Base-by-base conservation (phyloP, 306 rosid genomes). In the Sesbania bispinosa region DNA sequence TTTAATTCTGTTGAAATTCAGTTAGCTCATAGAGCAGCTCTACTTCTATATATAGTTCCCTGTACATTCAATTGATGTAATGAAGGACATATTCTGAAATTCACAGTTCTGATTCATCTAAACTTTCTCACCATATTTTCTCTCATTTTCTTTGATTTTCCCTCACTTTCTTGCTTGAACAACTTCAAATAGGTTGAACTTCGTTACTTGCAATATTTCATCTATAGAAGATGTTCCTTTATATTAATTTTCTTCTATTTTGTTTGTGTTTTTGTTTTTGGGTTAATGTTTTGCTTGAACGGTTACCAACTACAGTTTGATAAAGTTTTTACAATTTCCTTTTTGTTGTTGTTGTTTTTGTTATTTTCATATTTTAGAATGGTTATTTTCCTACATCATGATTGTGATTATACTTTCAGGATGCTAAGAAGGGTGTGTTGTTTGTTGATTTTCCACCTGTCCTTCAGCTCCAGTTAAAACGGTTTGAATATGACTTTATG, bases 391-490 rank as follows among this genome's bases (percentile, higher is more conserved):
- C 6, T 27, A 14, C 14, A 55, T 53, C 11, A 41, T 73, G 61
- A 47, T 6, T 63, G n/a, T n/a, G 36, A 63, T 55, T 59, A 53
- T 7, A 10, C 26, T 83, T 85, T 75, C 93, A 91, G 96, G 97
- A 89, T 80, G 97, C 98, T 82, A 88, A 71, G 89, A 93, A 90
- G 78, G 96, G 97, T 15, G 97, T 88, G 23, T 72, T 93, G 78
- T 93, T n/a, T 82, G 88, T 87, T 78, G 98, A 93, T 89, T 90
- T 93, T 79, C 98, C 98, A 43, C 98, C 97, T 20, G n/a, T n/a
- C n/a, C n/a, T n/a, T n/a, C n/a, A n/a, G n/a, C n/a, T n/a, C n/a
- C n/a, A n/a, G n/a, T n/a, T n/a, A n/a, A n/a, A n/a, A n/a, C n/a
- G n/a, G n/a, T n/a, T n/a, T n/a, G n/a, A n/a, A n/a, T n/a, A n/a